Percentiles rank a stretch among this genome's conserved stretches.
Conservation (phyloP, 257 asterid genomes). For the Solanum neorickii region DNA sequence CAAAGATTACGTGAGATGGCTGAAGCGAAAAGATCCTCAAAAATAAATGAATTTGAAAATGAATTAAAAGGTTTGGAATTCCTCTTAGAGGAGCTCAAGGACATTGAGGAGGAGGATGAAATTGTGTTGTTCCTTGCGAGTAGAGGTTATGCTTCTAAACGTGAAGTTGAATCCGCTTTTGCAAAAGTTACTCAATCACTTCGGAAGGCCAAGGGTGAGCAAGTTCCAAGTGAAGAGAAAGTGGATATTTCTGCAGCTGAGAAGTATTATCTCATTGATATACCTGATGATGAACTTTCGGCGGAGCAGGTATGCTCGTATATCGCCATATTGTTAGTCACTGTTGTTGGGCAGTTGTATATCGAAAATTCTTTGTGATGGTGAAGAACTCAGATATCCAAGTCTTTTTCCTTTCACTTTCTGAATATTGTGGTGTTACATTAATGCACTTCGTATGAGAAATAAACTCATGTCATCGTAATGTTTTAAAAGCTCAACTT, state of each 20-base stretch:
- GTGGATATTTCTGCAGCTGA: constrained; percentile 50
- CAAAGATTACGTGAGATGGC: constrained; percentile 98
- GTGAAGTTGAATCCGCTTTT: constrained; percentile 68
- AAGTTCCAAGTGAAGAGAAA: constrained; percentile 62
- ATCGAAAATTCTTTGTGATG: neutral
- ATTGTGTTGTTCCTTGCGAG: constrained; percentile 47
- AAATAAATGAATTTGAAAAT: constrained; percentile 89
- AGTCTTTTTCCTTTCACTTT: neutral
- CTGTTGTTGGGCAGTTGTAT: neutral
- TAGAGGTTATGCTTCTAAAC: constrained; percentile 50
- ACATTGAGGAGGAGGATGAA: constrained; percentile 46
- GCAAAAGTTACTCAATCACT: constrained; percentile 65
- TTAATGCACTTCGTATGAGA: neutral
- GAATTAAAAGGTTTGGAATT: constrained; percentile 71
- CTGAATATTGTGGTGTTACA: neutral
- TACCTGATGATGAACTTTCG: constrained; percentile 72
- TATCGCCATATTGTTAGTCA: neutral
- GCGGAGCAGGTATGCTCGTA: constrained; percentile 62
- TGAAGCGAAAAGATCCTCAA: constrained; percentile 81
- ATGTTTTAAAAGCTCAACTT: neutral
- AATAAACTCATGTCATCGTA: neutral
- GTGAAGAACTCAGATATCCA: neutral
- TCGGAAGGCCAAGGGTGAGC: constrained; percentile 93
- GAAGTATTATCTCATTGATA: constrained; percentile 57
- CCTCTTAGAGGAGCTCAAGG: constrained; percentile 56